Base-by-base conservation (phyloP, 345 rosid genomes). In the Salix koriyanagi region DNA sequence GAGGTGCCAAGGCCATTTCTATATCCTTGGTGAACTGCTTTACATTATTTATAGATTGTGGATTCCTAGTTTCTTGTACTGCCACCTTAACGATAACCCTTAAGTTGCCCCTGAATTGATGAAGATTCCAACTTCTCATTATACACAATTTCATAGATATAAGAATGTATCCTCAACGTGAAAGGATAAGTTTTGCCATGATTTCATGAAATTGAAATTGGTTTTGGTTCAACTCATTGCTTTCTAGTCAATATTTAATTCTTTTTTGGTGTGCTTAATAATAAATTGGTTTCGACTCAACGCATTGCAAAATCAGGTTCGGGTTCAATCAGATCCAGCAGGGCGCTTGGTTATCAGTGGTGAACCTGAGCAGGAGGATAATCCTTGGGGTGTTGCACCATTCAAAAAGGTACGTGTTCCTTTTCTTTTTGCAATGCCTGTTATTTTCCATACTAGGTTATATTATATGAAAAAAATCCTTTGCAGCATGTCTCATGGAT, bases 321-420 rank as follows among this genome's bases (percentile, higher is more conserved):
- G 89, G 25, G 95, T 91, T 72, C 92, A 91, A 75, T 89, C 92
- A 11, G 92, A 91, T 84, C 91, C 95, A 37, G 95, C 91, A 18
- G 95, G 95, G 70, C 86, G 91, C 60, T 77, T 91, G 65, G 89
- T 91, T 81, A 89, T 91, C 54, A 85, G 89, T 12, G 92, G 92
- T 61, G 87, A 91, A 65, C 95, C 95, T 30, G 87, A 83, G 83
- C 84, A 89, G 50, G 89, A 83, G 10, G 88, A 88, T 56, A 91
- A 91, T 82, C 95, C 90, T 69, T 91, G 95, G 95, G 95, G 92
- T 28, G 90, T 89, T 39, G 88, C 91, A 16, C 86, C 95, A 19
- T 91, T 89, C 78, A 91, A 87, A 80, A 91, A 89, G 92, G 92
- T 89, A 10, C 4, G 58, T 46, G 7, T n/a, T 19, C 7, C 19